phyloP scores from a whole-genome alignment of 306 rosid genomes.

The Arachis hypogaea region DNA sequence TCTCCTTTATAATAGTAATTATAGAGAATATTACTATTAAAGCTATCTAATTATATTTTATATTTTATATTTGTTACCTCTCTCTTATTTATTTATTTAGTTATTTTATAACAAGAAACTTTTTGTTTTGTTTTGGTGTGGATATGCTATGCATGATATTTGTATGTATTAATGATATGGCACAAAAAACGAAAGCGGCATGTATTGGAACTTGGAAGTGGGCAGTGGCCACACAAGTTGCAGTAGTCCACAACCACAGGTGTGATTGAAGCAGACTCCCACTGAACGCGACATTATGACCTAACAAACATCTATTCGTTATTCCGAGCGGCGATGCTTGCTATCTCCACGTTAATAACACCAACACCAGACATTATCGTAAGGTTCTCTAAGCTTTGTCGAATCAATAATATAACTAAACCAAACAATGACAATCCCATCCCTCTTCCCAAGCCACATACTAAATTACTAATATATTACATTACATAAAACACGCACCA shows the following conservation, averaged over 20 bases:
- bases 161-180: no score
- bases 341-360: conserved; percentile 38
- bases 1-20: no score
- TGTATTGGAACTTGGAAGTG: no score
- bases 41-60: no score
- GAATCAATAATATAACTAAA: background rate
- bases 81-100: no score
- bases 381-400: conserved; percentile 22
- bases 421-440: conserved; percentile 18
- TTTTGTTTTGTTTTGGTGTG: no score
- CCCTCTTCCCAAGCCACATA: conserved; percentile 32
- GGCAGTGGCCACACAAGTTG: no score
- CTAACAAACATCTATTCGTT: background rate
- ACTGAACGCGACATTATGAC: conserved; percentile 2
- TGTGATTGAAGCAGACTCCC: background rate
- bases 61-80: no score
- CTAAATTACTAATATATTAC: background rate
- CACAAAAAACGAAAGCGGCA: no score
- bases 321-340: background rate
- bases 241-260: conserved; percentile 19
- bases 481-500: conserved; percentile 8
- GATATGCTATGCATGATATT: no score
- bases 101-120: no score
- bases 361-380: conserved; percentile 31
- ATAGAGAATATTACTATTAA: no score